Percentiles rank a stretch among this genome's conserved stretches.
Evolutionary conservation across 2,329 filamentous ascomycete species (phyloP).

Genomic region (Zasmidium angulare): DNA sequence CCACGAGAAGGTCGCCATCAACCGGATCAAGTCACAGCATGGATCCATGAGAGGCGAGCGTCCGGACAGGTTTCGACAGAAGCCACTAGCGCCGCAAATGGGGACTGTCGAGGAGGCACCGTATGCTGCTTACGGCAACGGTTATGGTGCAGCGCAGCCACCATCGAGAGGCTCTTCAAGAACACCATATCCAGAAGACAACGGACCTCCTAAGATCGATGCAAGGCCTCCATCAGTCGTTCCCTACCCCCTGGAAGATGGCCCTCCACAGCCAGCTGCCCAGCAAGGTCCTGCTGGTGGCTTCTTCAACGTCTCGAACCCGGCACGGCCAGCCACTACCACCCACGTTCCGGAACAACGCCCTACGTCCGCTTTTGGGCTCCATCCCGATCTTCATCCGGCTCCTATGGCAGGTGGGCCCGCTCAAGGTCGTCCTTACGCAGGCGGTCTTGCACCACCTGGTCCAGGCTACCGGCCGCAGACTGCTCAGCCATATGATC

Average conservation of each 20-base stretch:
- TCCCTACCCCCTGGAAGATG: slow-evolving; percentile 71
- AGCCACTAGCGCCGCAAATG: slow-evolving; percentile 31
- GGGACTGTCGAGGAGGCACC: slow-evolving; percentile 16
- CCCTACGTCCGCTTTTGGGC: slow-evolving; percentile 52
- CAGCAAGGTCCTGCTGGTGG: slow-evolving; percentile 31
- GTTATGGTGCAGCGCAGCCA: slow-evolving; percentile 13
- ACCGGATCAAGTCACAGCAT: slow-evolving; percentile 68
- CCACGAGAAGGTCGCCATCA: slow-evolving; percentile 88
- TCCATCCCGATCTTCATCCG: slow-evolving; percentile 49
- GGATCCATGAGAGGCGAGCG: slow-evolving; percentile 52
- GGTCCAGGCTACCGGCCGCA: slow-evolving; percentile 14
- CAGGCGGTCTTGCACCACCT: slow-evolving; percentile 10
- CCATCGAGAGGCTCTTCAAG: slow-evolving; percentile 22
- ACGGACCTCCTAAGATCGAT: slow-evolving; percentile 40
- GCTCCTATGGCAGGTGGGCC: slow-evolving; percentile 23
- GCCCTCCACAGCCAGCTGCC: slow-evolving; percentile 42
- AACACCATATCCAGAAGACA: slow-evolving; percentile 33
- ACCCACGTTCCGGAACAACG: slow-evolving; percentile 54
- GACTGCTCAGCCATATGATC: slow-evolving; percentile 21
- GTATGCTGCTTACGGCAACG: slow-evolving; percentile 14
- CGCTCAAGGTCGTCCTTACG: slow-evolving; percentile 18
- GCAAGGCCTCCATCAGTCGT: slow-evolving; percentile 53
- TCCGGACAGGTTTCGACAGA: slow-evolving; percentile 44
- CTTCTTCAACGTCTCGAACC: slow-evolving; percentile 37
- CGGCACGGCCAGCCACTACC: slow-evolving; percentile 38